A percentile compares a stretch with the other conserved stretches of the same genome.
These are phyloP conservation scores for Chytriomyces confervae DNA, from an alignment of 192 early-diverging fungal genomes.

Conservation along the genomic window DNA sequence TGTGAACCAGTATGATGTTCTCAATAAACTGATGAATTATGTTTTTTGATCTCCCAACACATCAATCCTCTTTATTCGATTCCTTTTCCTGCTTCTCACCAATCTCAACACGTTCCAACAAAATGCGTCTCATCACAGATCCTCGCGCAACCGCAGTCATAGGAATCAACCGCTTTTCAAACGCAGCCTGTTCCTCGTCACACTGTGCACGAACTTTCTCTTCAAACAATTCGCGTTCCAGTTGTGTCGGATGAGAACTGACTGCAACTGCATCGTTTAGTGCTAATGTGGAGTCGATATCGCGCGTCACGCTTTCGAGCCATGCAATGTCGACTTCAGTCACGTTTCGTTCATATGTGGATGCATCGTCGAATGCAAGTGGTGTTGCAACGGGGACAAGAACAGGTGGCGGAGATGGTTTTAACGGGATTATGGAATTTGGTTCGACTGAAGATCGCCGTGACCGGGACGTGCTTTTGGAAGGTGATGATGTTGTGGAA, in stretches of 20 bases:
- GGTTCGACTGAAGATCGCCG: too few species aligned
- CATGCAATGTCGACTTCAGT: constrained; percentile 1
- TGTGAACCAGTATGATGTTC: too few species aligned
- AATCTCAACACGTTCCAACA: neutral
- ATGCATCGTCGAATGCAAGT: neutral
- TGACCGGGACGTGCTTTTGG: too few species aligned
- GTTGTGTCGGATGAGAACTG: neutral
- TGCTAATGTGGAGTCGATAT: neutral
- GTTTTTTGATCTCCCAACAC: too few species aligned
- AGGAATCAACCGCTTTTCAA: neutral
- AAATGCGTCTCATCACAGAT: neutral
- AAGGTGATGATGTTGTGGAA: too few species aligned
- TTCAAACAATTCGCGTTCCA: neutral
- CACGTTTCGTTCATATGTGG: neutral
- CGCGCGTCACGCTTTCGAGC: neutral
- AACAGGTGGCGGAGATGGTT: too few species aligned
- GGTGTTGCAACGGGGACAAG: neutral
- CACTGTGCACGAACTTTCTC: neutral
- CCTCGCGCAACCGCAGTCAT: neutral
- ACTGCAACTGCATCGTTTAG: neutral
- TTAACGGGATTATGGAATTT: too few species aligned
- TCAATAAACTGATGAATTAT: too few species aligned
- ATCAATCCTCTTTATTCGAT: neutral
- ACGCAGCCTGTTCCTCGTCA: neutral
- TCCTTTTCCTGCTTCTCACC: neutral